Base-by-base conservation (phyloP, 2,329 filamentous ascomycete species). In the Penicillium sp. region DNA sequence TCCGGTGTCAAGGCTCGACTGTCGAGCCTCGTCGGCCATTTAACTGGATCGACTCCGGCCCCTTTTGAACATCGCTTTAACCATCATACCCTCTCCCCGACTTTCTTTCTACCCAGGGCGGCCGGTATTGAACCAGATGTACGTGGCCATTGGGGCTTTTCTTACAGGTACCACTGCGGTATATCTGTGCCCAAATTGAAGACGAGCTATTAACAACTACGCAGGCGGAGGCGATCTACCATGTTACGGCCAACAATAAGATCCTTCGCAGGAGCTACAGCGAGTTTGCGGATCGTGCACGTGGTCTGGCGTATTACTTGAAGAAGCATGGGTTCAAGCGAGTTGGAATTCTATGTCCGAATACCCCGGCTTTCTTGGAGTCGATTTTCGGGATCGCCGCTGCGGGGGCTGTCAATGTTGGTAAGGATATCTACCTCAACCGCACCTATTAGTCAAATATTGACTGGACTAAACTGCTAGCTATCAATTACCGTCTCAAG, bases 291-390 rank as follows among this genome's bases (percentile, higher is more conserved):
- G 87, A 95, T 62, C 87, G 93, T 35, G 87, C 90, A 3, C 75
- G 87, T 34, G 93, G 91, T 0, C 74, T 98, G 14, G 90, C 89
- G 11, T 97, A 95, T 70, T 97, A 86, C 66, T 66, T 98, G 46
- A 79, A 80, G 57, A 87, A 87, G 66, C 81, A 87, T 62, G 77
- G 79, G 4, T 82, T 81, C 61, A 85, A 81, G 60, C 79, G 87
- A 49, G 86, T 97, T 5, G 93, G 93, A 6, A 84, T 98, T 39
- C 75, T 98, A 9, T 84, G 83, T 7, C 87, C 93, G 3, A 98
- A 98, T 66, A 98, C 93, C 1, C 93, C 93, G 0, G 90, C 90
- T 0, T 97, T 97, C 60, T 75, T 98, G 23, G 91, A 97, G 70
- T 80, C 83, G 6, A 87, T 95, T 51, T 98, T 88, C 63, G 93